Evolutionary conservation across 1,284 basidiomycete genomes (phyloP), one percentile per base, ranked within the genome.

Genomic region (Tylopilus sp.): DNA sequence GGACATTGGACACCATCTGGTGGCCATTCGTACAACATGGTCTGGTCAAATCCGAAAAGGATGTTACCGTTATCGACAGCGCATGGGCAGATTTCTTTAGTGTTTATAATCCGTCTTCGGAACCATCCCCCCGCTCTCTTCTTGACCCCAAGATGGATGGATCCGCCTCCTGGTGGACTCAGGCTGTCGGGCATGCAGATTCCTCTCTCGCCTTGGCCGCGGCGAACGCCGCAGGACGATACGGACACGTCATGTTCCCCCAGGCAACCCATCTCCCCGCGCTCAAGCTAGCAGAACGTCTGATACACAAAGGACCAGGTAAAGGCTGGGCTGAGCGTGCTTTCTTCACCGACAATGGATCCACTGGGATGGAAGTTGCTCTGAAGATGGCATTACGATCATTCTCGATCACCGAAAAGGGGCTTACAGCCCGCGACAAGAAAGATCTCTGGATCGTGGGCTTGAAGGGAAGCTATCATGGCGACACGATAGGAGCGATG

Each of bases 101-200:
- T 53, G 75, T 87, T 31, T 84, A 82, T 53, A 72, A 77, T 58
- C 19, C 46, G 11, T 41, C 61, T 16, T 48, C 57, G 18, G 35
- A 59, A 56, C 30, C 51, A 48, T 42, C 58, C 21, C 55, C 50
- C 9, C 52, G 31, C 19, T 77, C 79, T 31, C 64, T 89, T 25
- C 72, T 96, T 6, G 72, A 76, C 36, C 83, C 89, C 2, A 81
- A 89, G 55, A 82, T 94, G 53, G 96, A 97, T 62, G 88, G 91
- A 8, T 96, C 93, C 0, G 94, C 96, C 0, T 96, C 92, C 13
- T 98, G 96, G 96, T 99, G 96, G 92, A 98, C 96, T 0, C 96
- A 99, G 71, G 83, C 87, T 0, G 71, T 97, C 37, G 95, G 95
- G 0, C 96, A 98, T 61, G 85, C 81, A 0, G 74, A 90, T 49